Base-by-base conservation (phyloP, 2,329 filamentous ascomycete species). In the Apiospora phragmitis region DNA sequence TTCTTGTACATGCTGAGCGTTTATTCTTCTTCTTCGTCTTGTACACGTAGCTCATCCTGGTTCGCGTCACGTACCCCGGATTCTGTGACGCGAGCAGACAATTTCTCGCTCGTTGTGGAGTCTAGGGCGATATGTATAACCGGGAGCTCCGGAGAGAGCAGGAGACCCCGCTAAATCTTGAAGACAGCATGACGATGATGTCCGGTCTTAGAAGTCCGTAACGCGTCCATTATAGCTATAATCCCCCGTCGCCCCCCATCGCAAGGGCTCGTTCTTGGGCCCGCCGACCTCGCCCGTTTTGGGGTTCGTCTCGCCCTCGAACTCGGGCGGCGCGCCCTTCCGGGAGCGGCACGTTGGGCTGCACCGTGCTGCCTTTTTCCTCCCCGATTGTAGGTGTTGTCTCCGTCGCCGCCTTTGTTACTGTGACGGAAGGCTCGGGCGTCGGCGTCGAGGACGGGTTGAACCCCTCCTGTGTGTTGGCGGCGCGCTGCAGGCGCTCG, bases 161-260 rank as follows among this genome's bases (percentile, higher is more conserved):
- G n/a, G n/a, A n/a, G n/a, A n/a, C n/a, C n/a, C n/a, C n/a, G n/a
- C n/a, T n/a, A n/a, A n/a, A n/a, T n/a, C n/a, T n/a, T n/a, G n/a
- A n/a, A 14, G 21, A 21, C 2, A 62, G 38, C 29, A 9, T n/a
- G 9, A 12, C 21, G 51, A 35, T n/a, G 8, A n/a, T 35, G 29
- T 2, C 21, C 6, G 18, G 21, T 21, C 21, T 62, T 75, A 90
- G 72, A 99, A 99, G 82, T 99, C 96, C 32, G 95, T 98, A 69
- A 97, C 95, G 73, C 95, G 86, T 65, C 96, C 96, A 81, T 98
- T 98, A 81, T 93, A 99, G 80, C 94, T 98, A 92, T 95, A 99
- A 77, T 92, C 90, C 0, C 93, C 91, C 0, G 77, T 80, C 24
- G 87, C 85, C 0, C 94, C 94, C 95, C 95, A 98, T 76, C 95